phyloP scores from a whole-genome alignment of 2,329 filamentous ascomycete species.

The Chrysoporthe deuterocubensis region DNA sequence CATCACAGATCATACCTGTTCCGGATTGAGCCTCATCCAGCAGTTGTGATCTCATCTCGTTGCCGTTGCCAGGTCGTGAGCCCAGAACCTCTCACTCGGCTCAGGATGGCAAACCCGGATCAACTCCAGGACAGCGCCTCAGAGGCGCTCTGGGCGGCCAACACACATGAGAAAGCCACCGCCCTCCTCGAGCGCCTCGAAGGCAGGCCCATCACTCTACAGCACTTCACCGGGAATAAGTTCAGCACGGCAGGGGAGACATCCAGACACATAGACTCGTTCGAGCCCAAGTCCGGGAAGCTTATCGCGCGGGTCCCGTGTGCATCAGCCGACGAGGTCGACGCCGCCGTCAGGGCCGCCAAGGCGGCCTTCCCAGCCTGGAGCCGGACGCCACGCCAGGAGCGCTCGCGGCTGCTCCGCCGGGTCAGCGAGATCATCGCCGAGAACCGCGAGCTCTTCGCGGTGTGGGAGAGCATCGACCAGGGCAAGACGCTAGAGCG shows the following conservation, averaged over 20 bases:
- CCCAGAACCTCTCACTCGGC: background rate
- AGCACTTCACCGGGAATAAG: conserved; percentile 32
- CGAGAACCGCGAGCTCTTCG: conserved; percentile 38
- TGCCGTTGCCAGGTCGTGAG: too few species aligned
- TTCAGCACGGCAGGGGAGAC: conserved; percentile 25
- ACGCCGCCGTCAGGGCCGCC: conserved; percentile 33
- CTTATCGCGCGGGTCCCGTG: conserved; percentile 34
- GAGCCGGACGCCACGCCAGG: conserved; percentile 35
- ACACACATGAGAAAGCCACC: conserved; percentile 37
- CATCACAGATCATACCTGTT: too few species aligned
- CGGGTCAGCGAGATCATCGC: conserved; percentile 35
- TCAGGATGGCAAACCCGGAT: background rate
- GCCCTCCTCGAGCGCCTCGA: conserved; percentile 28
- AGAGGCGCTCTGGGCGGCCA: conserved; percentile 33
- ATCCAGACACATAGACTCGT: conserved; percentile 34
- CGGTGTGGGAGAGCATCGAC: conserved; percentile 42
- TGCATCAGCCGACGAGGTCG: conserved; percentile 33
- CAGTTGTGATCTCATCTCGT: too few species aligned
- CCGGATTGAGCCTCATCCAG: too few species aligned
- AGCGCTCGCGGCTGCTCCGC: conserved; percentile 35
- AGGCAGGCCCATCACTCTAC: conserved; percentile 22
- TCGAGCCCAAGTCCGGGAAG: conserved; percentile 38
- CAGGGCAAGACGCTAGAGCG: conserved; percentile 41
- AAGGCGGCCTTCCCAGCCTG: conserved; percentile 36
- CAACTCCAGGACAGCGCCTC: conserved; percentile 10